Percentiles rank a stretch among this genome's conserved stretches.
These are phyloP conservation scores for Boletellus sp. DNA, from an alignment of 768 basidiomycete species.

Conservation along the genomic window DNA sequence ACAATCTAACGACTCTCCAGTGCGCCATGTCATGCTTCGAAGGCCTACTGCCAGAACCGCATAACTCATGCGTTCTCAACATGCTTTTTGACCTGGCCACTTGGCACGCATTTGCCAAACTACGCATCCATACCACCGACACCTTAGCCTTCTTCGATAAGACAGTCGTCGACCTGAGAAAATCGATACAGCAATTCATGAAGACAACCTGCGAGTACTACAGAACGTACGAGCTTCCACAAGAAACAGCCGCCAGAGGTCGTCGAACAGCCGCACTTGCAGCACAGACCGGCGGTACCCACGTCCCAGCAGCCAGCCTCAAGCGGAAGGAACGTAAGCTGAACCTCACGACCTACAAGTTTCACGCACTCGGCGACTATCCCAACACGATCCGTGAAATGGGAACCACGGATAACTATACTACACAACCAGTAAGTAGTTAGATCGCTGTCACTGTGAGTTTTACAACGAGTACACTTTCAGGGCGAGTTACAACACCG, in stretches of 20 bases:
- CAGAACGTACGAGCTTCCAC: not conserved
- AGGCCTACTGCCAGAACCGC: not conserved
- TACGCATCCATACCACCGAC: not conserved
- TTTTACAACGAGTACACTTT: too few species aligned
- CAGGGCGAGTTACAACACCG: not conserved
- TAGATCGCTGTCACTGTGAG: too few species aligned
- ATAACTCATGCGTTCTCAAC: not conserved
- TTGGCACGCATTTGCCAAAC: not conserved
- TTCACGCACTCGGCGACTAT: not conserved
- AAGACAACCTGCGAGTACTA: not conserved
- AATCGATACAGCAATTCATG: not conserved
- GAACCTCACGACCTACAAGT: not conserved
- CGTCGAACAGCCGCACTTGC: not conserved
- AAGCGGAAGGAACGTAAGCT: not conserved
- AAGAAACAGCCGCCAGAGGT: not conserved
- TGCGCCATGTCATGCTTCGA: not conserved
- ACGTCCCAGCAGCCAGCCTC: not conserved
- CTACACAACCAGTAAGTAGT: not conserved
- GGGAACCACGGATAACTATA: not conserved
- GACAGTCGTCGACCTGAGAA: not conserved
- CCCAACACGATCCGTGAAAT: not conserved
- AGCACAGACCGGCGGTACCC: not conserved
- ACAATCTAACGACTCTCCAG: not conserved
- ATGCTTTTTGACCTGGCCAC: not conserved
- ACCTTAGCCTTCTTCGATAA: not conserved